These are phyloP conservation scores for Massarina eburnea DNA, from an alignment of 2,329 filamentous ascomycete genomes.

Conservation along the genomic window DNA sequence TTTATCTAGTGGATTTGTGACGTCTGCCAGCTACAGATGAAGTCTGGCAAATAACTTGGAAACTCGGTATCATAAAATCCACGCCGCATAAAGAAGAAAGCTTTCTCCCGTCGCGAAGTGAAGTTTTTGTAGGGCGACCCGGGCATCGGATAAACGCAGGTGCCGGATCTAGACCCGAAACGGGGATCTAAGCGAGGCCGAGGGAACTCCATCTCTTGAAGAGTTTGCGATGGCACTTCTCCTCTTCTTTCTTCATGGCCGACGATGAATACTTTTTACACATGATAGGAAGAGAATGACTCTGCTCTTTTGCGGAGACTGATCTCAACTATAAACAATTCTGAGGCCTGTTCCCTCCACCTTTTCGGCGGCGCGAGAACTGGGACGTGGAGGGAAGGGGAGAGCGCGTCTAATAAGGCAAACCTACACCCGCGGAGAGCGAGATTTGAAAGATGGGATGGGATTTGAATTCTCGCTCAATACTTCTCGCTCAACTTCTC, in stretches of 20 bases:
- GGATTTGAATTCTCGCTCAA: too few relatives aligned
- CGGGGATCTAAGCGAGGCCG: constrained; percentile 12
- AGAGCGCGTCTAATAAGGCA: too few relatives aligned
- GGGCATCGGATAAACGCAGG: constrained; percentile 3
- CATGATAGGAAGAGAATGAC: constrained; percentile 47
- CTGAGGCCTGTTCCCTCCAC: constrained; percentile 43
- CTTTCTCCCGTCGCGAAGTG: constrained; percentile 9
- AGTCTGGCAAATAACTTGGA: constrained; percentile 75
- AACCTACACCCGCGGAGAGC: too few relatives aligned
- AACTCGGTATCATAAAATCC: constrained; percentile 60
- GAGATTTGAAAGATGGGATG: too few relatives aligned
- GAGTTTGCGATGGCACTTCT: constrained; percentile 8
- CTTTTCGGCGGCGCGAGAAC: constrained; percentile 1
- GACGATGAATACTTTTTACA: constrained; percentile 35
- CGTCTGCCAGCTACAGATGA: constrained; percentile 62
- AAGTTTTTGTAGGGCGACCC: constrained; percentile 23
- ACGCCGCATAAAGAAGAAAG: constrained; percentile 76
- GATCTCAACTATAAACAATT: constrained; percentile 36
- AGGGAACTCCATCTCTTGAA: constrained; percentile 9
- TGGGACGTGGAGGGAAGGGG: too few relatives aligned
- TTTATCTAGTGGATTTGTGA: constrained; percentile 74
- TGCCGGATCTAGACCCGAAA: constrained; percentile 10
- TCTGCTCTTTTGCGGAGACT: constrained; percentile 30
- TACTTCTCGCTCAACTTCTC: too few relatives aligned
- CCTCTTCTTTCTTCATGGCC: constrained; percentile 34